Conservation (phyloP, 768 basidiomycete genomes). For the Mycena metata region DNA sequence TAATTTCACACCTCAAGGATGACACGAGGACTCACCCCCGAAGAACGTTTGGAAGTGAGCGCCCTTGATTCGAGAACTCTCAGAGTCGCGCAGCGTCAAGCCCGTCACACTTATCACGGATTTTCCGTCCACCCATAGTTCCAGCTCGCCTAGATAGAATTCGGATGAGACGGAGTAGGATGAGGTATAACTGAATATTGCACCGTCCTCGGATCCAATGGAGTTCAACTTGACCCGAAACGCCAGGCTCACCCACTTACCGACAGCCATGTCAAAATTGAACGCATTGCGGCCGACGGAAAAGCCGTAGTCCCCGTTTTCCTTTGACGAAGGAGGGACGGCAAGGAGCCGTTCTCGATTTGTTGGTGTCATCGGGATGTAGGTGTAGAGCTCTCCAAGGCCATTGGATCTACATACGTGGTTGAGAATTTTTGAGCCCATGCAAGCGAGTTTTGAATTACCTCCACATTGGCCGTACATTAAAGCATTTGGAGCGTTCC, state of each 20-base stretch:
- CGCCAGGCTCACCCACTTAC: conserved; percentile 72
- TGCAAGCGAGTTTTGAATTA: conserved; percentile 41
- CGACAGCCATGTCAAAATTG: conserved; percentile 63
- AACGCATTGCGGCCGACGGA: conserved; percentile 79
- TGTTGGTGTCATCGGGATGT: conserved; percentile 65
- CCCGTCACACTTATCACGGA: conserved; percentile 66
- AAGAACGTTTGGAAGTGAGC: conserved; percentile 87
- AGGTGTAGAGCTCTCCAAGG: conserved; percentile 77
- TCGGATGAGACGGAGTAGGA: not conserved
- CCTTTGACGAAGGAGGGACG: conserved; percentile 63
- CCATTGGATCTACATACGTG: conserved; percentile 58
- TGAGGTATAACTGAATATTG: not conserved
- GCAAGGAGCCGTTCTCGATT: conserved; percentile 59
- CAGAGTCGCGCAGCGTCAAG: conserved; percentile 61
- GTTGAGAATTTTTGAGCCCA: not conserved
- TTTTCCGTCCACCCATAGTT: conserved; percentile 73
- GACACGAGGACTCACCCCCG: conserved; percentile 61
- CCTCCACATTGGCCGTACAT: conserved; percentile 84
- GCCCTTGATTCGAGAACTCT: conserved; percentile 68
- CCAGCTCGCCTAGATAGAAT: conserved; percentile 66
- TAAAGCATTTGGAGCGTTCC: conserved; percentile 75
- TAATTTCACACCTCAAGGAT: not conserved
- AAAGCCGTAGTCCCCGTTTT: conserved; percentile 72
- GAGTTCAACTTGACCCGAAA: conserved; percentile 81
- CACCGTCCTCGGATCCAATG: conserved; percentile 70